These are phyloP conservation scores for Phlebiopsis flavidoalba DNA, from an alignment of 768 basidiomycete species.

Conservation along the genomic window DNA sequence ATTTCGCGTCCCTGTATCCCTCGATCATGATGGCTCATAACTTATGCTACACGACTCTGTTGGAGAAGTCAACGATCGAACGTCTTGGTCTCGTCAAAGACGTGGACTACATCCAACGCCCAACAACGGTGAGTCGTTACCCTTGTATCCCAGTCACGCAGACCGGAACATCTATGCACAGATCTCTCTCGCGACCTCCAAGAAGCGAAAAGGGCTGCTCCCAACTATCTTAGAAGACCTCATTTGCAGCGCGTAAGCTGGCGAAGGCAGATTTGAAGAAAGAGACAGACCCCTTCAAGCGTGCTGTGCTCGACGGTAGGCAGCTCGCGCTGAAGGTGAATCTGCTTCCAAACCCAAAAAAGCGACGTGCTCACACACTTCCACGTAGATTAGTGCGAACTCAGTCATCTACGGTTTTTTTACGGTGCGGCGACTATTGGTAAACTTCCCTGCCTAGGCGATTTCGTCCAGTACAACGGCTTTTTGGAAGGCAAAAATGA, in stretches of 20 bases:
- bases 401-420: constrained; percentile 99
- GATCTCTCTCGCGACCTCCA: constrained; percentile 80
- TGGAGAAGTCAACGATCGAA: constrained; percentile 76
- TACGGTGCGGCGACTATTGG: constrained; percentile 97
- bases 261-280: constrained; percentile 96
- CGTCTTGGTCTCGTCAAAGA: constrained; percentile 75
- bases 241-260: constrained; percentile 86
- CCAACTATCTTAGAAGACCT: constrained; percentile 93
- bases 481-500: constrained; percentile 99
- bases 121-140: constrained; percentile 66
- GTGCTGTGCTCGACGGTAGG: constrained; percentile 94
- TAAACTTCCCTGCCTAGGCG: constrained; percentile 89
- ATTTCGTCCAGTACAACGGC: constrained; percentile 96
- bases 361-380: background rate
- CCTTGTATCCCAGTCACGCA: background rate
- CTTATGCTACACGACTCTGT: constrained; percentile 94
- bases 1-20: constrained; percentile 97
- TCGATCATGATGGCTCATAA: constrained; percentile 99
- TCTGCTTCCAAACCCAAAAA: constrained; percentile 4
- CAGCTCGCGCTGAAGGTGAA: constrained; percentile 93
- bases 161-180: constrained; percentile 24
- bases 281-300: constrained; percentile 94
- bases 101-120: constrained; percentile 93
- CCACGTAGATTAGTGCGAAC: constrained; percentile 90
- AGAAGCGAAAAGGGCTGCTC: constrained; percentile 79